These are phyloP conservation scores for Rhodotorula sp. DNA, from an alignment of 1,284 basidiomycete species.

Conservation along the genomic window DNA sequence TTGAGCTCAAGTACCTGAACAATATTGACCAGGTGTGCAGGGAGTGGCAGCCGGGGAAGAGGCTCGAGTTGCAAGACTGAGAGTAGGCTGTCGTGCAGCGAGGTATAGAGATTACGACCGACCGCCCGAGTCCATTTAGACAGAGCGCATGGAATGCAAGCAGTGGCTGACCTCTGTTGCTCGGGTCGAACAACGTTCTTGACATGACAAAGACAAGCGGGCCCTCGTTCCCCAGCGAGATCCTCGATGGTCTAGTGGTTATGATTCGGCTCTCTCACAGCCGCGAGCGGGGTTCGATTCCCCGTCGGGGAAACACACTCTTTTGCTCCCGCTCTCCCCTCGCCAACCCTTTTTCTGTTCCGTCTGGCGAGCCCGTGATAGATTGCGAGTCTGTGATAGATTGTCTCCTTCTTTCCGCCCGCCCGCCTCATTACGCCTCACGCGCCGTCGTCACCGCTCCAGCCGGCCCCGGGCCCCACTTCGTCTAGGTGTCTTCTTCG, in stretches of 20 bases:
- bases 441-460: no score
- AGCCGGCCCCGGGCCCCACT: slow-evolving; percentile 17
- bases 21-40: slow-evolving; percentile 70
- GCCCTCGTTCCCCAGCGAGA: neutral
- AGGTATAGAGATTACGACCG: neutral
- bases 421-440: no score
- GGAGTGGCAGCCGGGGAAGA: slow-evolving; percentile 48
- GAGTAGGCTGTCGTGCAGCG: neutral
- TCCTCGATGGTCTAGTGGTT: slow-evolving; percentile 12
- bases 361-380: no score
- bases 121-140: no score
- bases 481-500: neutral
- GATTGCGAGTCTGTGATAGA: no score
- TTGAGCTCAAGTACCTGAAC: slow-evolving; percentile 72
- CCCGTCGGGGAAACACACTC: no score
- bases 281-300: neutral
- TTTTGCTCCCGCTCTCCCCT: no score
- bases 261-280: no score
- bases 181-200: neutral
- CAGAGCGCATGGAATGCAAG: no score
- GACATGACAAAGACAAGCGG: neutral
- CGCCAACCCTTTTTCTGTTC: no score
- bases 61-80: slow-evolving; percentile 41
- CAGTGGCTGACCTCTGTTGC: no score
- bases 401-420: no score